These are phyloP conservation scores for Physocladia obscura DNA, from an alignment of 192 early-diverging fungal genomes.

Conservation along the genomic window DNA sequence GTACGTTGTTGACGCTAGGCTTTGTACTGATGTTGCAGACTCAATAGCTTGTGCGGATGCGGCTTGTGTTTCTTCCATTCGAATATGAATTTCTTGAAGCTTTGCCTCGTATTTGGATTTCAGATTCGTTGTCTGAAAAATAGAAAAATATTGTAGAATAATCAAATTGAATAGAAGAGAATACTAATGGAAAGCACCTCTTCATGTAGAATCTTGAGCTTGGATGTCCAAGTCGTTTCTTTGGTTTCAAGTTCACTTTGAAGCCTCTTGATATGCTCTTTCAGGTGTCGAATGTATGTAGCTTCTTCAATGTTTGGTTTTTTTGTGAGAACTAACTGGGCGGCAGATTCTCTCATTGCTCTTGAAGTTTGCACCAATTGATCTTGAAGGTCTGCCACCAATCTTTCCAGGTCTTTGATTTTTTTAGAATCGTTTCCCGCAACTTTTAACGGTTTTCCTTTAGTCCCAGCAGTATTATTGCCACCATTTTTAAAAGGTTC, in stretches of 20 bases:
- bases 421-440: neutral
- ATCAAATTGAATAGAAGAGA: neutral
- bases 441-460: neutral
- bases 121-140: slow-evolving; percentile 1
- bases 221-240: slow-evolving; percentile 11
- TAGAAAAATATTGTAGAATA: neutral
- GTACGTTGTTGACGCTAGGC: slow-evolving; percentile 12
- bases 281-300: slow-evolving; percentile 28
- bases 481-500: neutral
- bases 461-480: neutral
- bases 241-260: slow-evolving; percentile 21
- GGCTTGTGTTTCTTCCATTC: slow-evolving; percentile 23
- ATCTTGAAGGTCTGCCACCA: slow-evolving; percentile 23
- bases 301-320: slow-evolving; percentile 23
- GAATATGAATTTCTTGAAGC: slow-evolving; percentile 18
- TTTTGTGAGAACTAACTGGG: neutral
- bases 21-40: neutral
- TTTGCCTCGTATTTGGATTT: slow-evolving; percentile 23
- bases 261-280: slow-evolving; percentile 23
- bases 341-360: neutral
- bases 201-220: slow-evolving; percentile 23
- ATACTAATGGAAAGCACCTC: slow-evolving; percentile 21
- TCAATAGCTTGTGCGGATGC: slow-evolving; percentile 6
- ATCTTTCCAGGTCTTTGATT: slow-evolving; percentile 24
- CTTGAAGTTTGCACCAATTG: neutral